Evolutionary conservation across 164 flowering plant genomes (phyloP).

Genomic region (Aristolochia californica): DNA sequence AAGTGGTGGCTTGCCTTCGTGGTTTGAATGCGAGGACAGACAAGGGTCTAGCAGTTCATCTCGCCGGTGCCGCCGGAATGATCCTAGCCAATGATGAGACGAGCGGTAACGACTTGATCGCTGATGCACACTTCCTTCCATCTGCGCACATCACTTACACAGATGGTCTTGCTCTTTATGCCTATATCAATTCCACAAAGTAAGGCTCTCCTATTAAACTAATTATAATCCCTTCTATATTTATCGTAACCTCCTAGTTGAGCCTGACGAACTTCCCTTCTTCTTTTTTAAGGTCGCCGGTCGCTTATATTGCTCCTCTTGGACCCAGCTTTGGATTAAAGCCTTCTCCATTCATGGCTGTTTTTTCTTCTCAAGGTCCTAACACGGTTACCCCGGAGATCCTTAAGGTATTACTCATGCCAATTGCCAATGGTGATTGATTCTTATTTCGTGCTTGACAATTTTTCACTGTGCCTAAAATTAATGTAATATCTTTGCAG

Average conservation of each 20-base stretch:
- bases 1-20: slow-evolving; percentile 48
- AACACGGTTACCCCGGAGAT: slow-evolving; percentile 52
- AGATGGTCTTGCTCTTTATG: slow-evolving; percentile 26
- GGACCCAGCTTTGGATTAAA: slow-evolving; percentile 27
- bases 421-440: too few relatives aligned
- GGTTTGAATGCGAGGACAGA: slow-evolving; percentile 30
- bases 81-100: slow-evolving; percentile 30
- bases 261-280: too few relatives aligned
- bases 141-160: slow-evolving; percentile 28
- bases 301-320: slow-evolving; percentile 38
- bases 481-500: slow-evolving; percentile 17
- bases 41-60: slow-evolving; percentile 22
- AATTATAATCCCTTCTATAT: neutral
- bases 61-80: slow-evolving; percentile 50
- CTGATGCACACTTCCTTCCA: slow-evolving; percentile 41
- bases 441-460: too few relatives aligned
- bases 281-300: slow-evolving; percentile 28
- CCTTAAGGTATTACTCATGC: slow-evolving; percentile 47
- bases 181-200: slow-evolving; percentile 41
- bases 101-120: slow-evolving; percentile 21
- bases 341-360: slow-evolving; percentile 78
- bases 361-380: slow-evolving; percentile 79
- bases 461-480: neutral
- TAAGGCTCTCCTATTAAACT: slow-evolving; percentile 17
- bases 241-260: too few relatives aligned